Evolutionary conservation across 441 rosid species (phyloP), one percentile per base, ranked within the genome.

Genomic region (Erodium chrysanthum): DNA sequence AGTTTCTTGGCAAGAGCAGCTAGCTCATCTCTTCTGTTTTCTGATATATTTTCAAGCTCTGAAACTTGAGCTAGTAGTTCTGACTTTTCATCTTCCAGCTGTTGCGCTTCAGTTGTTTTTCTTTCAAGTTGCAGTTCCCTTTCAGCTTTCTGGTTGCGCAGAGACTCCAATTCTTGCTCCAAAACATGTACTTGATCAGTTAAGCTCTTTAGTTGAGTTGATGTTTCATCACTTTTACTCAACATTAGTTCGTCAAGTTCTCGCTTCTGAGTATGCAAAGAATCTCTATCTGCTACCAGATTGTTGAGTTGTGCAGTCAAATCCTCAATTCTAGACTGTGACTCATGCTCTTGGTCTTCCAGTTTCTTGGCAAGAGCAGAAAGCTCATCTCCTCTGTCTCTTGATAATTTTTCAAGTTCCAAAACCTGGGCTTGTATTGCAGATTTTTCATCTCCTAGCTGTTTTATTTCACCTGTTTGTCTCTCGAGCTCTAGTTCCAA

Each of bases 61-160:
- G 82, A 75, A 73, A 85, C 75, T 75, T 54, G 84, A 52, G 81
- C 81, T 71, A 73, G 80, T 67, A 78, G 75, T 58, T 46, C 84
- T 54, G 52, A 64, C 54, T 80, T 90, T 68, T 86, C 54, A 11
- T 58, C 71, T 64, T 22, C 60, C 48, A 67, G 64, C 18, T 75
- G 84, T 70, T 79, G 82, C 11, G 75, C 78, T 73, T 85, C 82
- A 73, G 70, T 77, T 71, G 78, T 74, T 77, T 80, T 89, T 12
- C 76, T 79, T 76, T 83, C 83, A 65, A 85, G 87, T 71, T 3
- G 85, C 83, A 35, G 84, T 80, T 84, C 84, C 90, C 63, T 77
- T 70, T 0, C 79, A 40, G 46, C 12, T 40, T 40, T 40, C 46
- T 40, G 46, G 1, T 40, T 9, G 46, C 46, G 46, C 9, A 40